Evolutionary conservation across 805 yeast species (phyloP).

Genomic region (Metschnikowia cerradonensis): DNA sequence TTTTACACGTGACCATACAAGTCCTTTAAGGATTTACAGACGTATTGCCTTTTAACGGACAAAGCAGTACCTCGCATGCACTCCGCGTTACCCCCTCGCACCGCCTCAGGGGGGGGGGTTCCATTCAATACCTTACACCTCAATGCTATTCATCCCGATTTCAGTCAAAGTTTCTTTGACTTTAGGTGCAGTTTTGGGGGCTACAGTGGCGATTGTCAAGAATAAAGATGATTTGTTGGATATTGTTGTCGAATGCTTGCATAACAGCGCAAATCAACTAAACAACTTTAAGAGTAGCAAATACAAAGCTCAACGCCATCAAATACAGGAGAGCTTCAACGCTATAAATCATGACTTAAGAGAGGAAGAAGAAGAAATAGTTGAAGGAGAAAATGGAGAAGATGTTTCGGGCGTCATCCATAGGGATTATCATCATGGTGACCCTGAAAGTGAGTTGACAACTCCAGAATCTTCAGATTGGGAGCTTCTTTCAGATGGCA

Average conservation of each 20-base stretch:
- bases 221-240: slow-evolving; percentile 2
- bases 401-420: neutral
- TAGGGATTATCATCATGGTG: neutral
- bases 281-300: neutral
- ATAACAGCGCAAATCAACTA: neutral
- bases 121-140: neutral
- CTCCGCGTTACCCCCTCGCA: neutral
- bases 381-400: neutral
- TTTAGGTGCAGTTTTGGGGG: slow-evolving; percentile 1
- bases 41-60: neutral
- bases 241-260: neutral
- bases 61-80: neutral
- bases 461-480: slow-evolving; percentile 1
- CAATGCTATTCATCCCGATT: neutral
- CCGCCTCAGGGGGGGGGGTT: neutral
- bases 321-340: neutral
- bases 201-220: neutral
- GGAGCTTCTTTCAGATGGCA: neutral
- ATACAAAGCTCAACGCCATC: neutral
- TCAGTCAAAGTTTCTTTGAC: neutral
- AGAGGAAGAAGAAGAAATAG: neutral
- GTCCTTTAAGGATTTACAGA: too few species aligned
- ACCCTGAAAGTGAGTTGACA: neutral
- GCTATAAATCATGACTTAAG: too few species aligned
- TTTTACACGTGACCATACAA: too few species aligned